A percentile compares a stretch with the other conserved stretches of the same genome.
Conservation (phyloP, 1,284 basidiomycete genomes). For the Ustilago hordei region DNA sequence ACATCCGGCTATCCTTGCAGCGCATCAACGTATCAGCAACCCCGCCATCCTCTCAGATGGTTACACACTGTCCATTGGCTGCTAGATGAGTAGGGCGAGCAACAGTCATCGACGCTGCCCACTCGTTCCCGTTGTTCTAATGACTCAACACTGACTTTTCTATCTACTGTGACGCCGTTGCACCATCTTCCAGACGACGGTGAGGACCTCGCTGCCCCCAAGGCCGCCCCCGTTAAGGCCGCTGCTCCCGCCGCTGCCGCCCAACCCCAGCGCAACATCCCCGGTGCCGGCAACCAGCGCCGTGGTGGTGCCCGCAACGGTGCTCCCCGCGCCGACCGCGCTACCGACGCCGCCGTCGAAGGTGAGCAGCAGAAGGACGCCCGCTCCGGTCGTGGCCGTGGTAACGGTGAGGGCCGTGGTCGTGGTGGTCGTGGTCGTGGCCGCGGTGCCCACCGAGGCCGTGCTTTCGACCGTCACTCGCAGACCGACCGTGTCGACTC, state of each 20-base stretch:
- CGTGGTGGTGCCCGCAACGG: constrained; percentile 53
- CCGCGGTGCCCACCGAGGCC: constrained; percentile 75
- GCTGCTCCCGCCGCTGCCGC: constrained; percentile 56
- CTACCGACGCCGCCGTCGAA: constrained; percentile 41
- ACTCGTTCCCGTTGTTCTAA: not conserved
- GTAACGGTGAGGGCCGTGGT: constrained; percentile 64
- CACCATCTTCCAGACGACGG: constrained; percentile 50
- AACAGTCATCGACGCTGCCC: not conserved
- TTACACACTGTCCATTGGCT: not conserved
- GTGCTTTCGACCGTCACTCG: constrained; percentile 83
- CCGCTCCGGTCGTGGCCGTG: constrained; percentile 34
- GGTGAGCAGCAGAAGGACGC: constrained; percentile 51
- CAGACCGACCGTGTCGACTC: constrained; percentile 82
- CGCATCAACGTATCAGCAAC: not conserved
- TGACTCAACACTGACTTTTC: constrained; percentile 9
- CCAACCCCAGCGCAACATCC: constrained; percentile 57
- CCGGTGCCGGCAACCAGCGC: constrained; percentile 59
- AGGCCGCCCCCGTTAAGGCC: constrained; percentile 59
- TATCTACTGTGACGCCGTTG: not conserved
- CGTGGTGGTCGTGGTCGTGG: constrained; percentile 72
- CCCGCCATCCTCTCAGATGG: not conserved
- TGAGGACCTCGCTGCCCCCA: constrained; percentile 52
- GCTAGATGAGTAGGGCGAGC: not conserved
- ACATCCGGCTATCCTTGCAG: not conserved
- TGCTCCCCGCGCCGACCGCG: constrained; percentile 46